Evolutionary conservation across 116 monocot genomes (phyloP).

Genomic region (Trichopus zeylanicus): DNA sequence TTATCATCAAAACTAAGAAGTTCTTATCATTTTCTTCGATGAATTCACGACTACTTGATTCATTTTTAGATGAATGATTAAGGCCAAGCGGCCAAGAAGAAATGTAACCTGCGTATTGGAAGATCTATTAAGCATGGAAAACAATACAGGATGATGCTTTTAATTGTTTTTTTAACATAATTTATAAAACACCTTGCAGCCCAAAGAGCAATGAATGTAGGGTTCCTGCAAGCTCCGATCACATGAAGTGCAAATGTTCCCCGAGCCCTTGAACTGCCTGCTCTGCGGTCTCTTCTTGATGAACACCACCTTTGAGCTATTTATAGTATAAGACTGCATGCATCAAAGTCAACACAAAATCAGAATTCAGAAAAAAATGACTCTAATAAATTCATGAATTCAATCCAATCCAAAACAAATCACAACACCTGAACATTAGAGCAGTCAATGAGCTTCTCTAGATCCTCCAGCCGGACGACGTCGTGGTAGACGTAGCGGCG

Average conservation of each 20-base stretch:
- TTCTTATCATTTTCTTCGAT: too few relatives aligned
- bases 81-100: too few relatives aligned
- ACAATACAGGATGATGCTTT: too few relatives aligned
- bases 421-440: conserved; percentile 44
- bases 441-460: conserved; percentile 64
- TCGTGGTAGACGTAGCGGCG: conserved; percentile 80
- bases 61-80: too few relatives aligned
- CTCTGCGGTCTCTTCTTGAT: conserved; percentile 29
- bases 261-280: conserved; percentile 43
- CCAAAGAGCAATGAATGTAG: conserved; percentile 55
- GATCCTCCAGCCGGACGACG: conserved; percentile 57
- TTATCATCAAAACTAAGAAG: too few relatives aligned
- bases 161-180: too few relatives aligned
- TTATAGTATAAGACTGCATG: conserved; percentile 56
- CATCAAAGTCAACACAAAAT: not conserved
- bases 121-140: too few relatives aligned
- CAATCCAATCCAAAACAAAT: not conserved
- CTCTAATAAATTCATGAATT: too few relatives aligned
- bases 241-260: conserved; percentile 50
- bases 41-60: too few relatives aligned
- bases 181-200: conserved; percentile 53
- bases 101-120: too few relatives aligned
- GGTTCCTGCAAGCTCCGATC: conserved; percentile 59
- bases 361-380: not conserved
- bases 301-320: conserved; percentile 76